A percentile compares a stretch with the other conserved stretches of the same genome.
phyloP scores from a whole-genome alignment of 352 stramenopile genomes.

The Globisporangium paroecandrum region DNA sequence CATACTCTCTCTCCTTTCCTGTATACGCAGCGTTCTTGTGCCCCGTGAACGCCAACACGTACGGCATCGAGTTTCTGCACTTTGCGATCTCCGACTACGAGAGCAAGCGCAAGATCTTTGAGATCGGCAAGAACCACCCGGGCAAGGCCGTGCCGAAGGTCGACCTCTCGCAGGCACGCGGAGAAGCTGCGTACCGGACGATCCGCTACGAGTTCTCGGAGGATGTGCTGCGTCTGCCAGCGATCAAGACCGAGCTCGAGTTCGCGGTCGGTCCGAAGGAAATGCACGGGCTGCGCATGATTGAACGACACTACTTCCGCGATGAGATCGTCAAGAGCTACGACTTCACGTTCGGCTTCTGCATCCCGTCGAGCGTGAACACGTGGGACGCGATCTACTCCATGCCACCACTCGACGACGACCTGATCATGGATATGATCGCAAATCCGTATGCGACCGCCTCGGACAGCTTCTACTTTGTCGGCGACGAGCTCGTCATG shows the following conservation, averaged over 20 bases:
- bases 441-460: constrained; percentile 91
- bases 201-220: constrained; percentile 96
- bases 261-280: constrained; percentile 91
- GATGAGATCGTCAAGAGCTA: constrained; percentile 94
- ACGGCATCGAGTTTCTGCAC: constrained; percentile 94
- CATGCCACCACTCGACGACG: constrained; percentile 90
- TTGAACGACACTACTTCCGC: constrained; percentile 96
- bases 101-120: constrained; percentile 94
- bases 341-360: constrained; percentile 96
- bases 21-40: constrained; percentile 86
- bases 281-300: constrained; percentile 93
- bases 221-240: constrained; percentile 88
- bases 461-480: constrained; percentile 96
- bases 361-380: constrained; percentile 94
- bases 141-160: constrained; percentile 79
- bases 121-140: constrained; percentile 80
- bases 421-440: constrained; percentile 94
- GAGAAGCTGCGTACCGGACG: constrained; percentile 89
- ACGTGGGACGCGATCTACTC: constrained; percentile 95
- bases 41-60: constrained; percentile 90
- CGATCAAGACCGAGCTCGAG: constrained; percentile 89
- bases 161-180: constrained; percentile 75
- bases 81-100: constrained; percentile 95
- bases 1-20: neutral
- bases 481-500: constrained; percentile 95